Base-by-base conservation (phyloP, 2,329 filamentous ascomycete species). In the Boeremia lycopersici region DNA sequence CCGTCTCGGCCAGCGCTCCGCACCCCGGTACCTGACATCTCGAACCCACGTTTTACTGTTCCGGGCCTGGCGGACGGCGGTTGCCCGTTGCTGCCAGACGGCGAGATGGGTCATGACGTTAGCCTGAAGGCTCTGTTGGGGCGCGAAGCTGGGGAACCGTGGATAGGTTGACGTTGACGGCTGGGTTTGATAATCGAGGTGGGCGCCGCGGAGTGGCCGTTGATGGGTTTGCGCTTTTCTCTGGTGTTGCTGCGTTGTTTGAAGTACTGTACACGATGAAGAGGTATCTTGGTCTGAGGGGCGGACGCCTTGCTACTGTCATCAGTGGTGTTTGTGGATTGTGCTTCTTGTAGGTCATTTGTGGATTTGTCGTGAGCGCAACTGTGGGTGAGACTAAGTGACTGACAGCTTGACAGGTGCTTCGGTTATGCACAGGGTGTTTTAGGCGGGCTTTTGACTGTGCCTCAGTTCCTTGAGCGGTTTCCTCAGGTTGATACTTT, bases 371-470 rank as follows among this genome's bases (percentile, higher is more conserved):
- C 15, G 33, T 35, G 8, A 4, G 35, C 15, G 35, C 17, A 6
- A 34, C 11, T 34, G n/a, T 35, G 31, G 29, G 34, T 45, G 28
- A 23, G 8, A 15, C 25, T 48, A 41, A 13, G 9, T 12, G 38
- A 33, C 55, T 68, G 51, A 70, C 44, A 30, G 19, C n/a, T 10
- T 35, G 12, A 45, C 48, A 78, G 74, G 36, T 76, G 79, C 28
- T 81, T 84, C 61, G 83, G 83, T 35, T 84, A 83, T 86, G 88
- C 90, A 63, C 70, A 79, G 57, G 89, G 89, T 68, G 87, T 90
- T 9, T 89, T 90, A 81, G 89, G 70, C 19, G 70, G 70, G 38
- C 86, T 93, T 59, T 78, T 93, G 58, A 90, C 88, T 7, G 82
- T 92, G 67, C 77, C 82, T 23, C 78, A 80, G 13, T 90, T 89